Evolutionary conservation across 495 filamentous ascomycete species (phyloP), one percentile per base, ranked within the genome.

Genomic region (Penicillium waksmanii): DNA sequence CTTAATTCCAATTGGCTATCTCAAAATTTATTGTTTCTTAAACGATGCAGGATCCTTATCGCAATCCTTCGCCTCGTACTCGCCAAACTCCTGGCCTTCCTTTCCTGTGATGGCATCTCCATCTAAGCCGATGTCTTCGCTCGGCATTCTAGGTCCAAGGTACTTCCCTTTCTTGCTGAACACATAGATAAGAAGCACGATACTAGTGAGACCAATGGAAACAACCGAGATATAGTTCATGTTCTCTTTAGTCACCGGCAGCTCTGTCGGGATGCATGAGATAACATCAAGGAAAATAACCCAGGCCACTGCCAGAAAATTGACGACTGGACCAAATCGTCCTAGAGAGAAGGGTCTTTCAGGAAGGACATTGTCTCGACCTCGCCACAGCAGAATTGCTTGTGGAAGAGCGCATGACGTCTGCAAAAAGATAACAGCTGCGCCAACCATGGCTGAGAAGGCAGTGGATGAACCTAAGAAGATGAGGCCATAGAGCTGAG

Each of bases 211-310:
- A 11, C 59, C 58, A 18, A 57, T n/a, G 3, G 40, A 40, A 3
- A 62, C 59, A 31, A 62, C 53, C 11, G 59, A 57, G 25, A 62
- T 49, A 48, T 62, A 62, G 47, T 53, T 62, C 54, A 62, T 62
- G 33, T 62, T 57, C 23, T 57, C 36, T 12, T 35, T 44, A 5
- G 53, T 62, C 2, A 62, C 59, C 9, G 59, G 59, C 17, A 33
- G 35, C 13, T 43, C 35, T 1, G 59, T 62, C 11, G 59, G 59
- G 3, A 62, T 19, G 33, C 46, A 62, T 7, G n/a, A 62, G 2
- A 62, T 15, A 8, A 62, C 47, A 15, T 62, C 54, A 10, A 62
- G 47, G 34, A 62, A 49, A 3, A 53, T 21, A 3, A 62, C 47
- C 54, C 59, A 57, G 3, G 47, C 17, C 10, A 62, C 54, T 8